Base-by-base conservation (phyloP, 2,329 filamentous ascomycete species). In the Thermothelomyces thermophilus region DNA sequence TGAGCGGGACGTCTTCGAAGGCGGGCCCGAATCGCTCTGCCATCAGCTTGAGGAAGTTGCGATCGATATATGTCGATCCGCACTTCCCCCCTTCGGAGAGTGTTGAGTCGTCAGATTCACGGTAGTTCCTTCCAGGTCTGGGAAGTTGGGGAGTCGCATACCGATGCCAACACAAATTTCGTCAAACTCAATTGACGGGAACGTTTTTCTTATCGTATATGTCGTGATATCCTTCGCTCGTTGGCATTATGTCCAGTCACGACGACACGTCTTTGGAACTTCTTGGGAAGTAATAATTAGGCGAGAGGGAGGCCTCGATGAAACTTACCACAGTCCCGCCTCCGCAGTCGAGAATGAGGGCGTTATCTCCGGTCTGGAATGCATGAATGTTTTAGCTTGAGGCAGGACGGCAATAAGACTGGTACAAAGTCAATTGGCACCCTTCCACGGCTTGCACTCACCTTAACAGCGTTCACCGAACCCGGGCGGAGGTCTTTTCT, bases 281-380 rank as follows among this genome's bases (percentile, higher is more conserved):
- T 19, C n/a, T n/a, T 35, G 3, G n/a, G 16, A 19, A n/a, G 24
- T 26, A 26, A 5, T 26, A 9, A 26, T 26, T 26, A 9, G 9
- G 24, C 9, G 24, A 26, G 17, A 17, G 13, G 20, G 11, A 6
- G 8, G 2, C 9, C 24, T 2, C 37, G 5, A 14, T 2, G 3
- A 31, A 17, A n/a, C 40, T 33, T 31, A 42, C 40, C 41, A 44
- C 41, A 16, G 41, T 44, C 6, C 41, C 41, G 5, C 41, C 41
- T 24, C 41, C 41, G 20, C 41, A 44, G 41, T 44, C 41, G 31
- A 44, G 41, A 35, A 44, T 44, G 31, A 44, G 41, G 11, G 35
- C 11, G 20, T 44, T 44, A 10, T 44, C 41, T 36, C 41, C 41
- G 17, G 31, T 6, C 41, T 44, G 17, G 30, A 5, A 22, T 26